Base-by-base conservation (phyloP, 1,284 basidiomycete species). In the Schizophyllum amplum region DNA sequence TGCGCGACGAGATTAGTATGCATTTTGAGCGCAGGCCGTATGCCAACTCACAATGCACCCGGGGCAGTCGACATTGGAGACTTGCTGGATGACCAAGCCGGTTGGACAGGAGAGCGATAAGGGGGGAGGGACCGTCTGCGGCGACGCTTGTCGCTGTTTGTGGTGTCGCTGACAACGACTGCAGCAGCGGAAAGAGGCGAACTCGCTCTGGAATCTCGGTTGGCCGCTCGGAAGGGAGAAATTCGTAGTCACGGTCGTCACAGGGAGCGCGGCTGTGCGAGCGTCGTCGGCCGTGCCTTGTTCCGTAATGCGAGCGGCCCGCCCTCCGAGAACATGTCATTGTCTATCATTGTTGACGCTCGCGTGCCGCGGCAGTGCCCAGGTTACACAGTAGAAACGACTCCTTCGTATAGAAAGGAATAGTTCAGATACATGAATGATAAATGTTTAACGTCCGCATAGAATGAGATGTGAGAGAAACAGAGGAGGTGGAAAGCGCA, bases 41-140 rank as follows among this genome's bases (percentile, higher is more conserved):
- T n/a, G n/a, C 25, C 51, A 9, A 67, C 72, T 60, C 57, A 75
- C 74, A 70, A 64, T 60, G 69, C 66, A 61, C 67, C 66, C 48
- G 69, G 68, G 59, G 70, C 65, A n/a, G 11, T 50, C 13, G 48
- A n/a, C 48, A 50, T n/a, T n/a, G n/a, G n/a, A n/a, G n/a, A n/a
- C n/a, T n/a, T 50, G 33, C 13, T 42, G 33, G 33, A 42, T 42
- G 11, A 42, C 33, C 33, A 42, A 42, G 33, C 33, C 33, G 33
- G 7, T n/a, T 17, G 13, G 33, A 17, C 13, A 42, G 33, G 33
- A 42, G 33, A 13, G 17, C 33, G 33, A 42, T 42, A 42, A 42
- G 33, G 17, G 11, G 33, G 2, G 17, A 17, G 33, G 33, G 17
- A 17, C 17, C 13, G 17, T 42, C 11, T 42, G 33, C 17, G 11